These are phyloP conservation scores for Cryptococcus sp. DNA, from an alignment of 1,284 basidiomycete genomes.

Conservation along the genomic window DNA sequence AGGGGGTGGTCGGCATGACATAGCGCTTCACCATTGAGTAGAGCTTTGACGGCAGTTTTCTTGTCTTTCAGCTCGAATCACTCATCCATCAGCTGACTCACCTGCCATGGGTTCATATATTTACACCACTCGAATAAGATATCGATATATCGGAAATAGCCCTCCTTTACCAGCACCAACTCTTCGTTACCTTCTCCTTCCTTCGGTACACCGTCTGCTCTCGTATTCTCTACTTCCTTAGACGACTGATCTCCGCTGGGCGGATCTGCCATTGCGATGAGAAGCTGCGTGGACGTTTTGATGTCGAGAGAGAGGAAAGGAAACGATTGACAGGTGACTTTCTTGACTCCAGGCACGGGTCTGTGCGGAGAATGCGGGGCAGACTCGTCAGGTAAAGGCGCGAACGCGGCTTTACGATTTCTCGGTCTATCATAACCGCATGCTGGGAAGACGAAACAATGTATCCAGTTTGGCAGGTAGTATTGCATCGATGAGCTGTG, in stretches of 20 bases:
- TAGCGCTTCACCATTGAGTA: constrained; percentile 62
- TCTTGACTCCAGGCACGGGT: no score
- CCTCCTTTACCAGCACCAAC: constrained; percentile 25
- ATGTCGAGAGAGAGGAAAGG: neutral
- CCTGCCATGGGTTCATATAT: constrained; percentile 21
- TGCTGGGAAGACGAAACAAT: no score
- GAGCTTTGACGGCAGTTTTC: constrained; percentile 59
- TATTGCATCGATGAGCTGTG: no score
- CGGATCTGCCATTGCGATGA: neutral
- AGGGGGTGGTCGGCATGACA: constrained; percentile 69
- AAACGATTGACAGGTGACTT: no score
- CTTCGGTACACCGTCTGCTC: neutral
- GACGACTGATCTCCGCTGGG: neutral
- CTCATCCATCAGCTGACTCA: constrained; percentile 12
- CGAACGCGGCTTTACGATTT: no score
- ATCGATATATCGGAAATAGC: constrained; percentile 36
- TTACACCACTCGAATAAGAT: constrained; percentile 36
- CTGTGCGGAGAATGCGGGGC: no score
- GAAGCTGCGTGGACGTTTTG: neutral
- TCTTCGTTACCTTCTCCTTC: neutral
- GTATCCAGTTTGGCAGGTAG: no score
- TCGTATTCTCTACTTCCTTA: neutral
- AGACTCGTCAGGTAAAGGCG: no score
- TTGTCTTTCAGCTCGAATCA: constrained; percentile 4
- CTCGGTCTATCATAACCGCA: no score